Evolutionary conservation across 164 flowering plant species (phyloP).

Genomic region (Platanus orientalis): DNA sequence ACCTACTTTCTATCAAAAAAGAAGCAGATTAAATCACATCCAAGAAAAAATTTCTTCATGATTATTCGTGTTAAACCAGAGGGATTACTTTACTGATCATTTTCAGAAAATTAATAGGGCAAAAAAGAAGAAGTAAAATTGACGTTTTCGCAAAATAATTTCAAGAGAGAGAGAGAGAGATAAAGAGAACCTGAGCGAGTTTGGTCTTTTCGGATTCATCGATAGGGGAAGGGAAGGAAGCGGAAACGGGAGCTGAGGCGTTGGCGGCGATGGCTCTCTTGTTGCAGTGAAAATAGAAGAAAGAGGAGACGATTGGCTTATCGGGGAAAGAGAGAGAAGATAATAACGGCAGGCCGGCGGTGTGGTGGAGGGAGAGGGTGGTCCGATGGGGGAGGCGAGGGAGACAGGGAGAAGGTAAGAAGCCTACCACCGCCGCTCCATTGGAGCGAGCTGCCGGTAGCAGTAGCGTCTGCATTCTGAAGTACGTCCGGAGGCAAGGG

Average conservation of each 20-base stretch:
- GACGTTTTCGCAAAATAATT: too few species aligned
- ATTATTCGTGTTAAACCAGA: background rate
- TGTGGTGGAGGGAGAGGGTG: constrained; percentile 2
- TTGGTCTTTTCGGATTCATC: constrained; percentile 67
- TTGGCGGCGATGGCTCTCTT: background rate
- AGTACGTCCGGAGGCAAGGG: background rate
- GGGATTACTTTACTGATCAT: background rate
- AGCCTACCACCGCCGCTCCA: constrained; percentile 11
- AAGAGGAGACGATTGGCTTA: constrained; percentile 4
- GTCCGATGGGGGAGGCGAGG: constrained; percentile 11
- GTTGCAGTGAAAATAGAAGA: constrained; percentile 4
- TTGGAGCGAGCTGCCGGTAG: constrained; percentile 42
- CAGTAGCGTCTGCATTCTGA: constrained; percentile 55
- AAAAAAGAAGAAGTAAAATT: too few species aligned
- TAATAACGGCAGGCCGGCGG: constrained; percentile 11
- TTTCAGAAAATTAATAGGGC: too few species aligned
- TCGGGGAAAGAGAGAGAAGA: constrained; percentile 8
- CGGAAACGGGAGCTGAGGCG: constrained; percentile 30
- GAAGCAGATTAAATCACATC: too few species aligned
- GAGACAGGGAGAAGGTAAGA: constrained; percentile 11
- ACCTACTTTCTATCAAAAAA: background rate
- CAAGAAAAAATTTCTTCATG: background rate
- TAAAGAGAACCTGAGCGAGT: constrained; percentile 66
- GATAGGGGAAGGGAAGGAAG: constrained; percentile 24
- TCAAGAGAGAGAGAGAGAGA: background rate